These are phyloP conservation scores for Penicillium sp. DNA, from an alignment of 2,329 filamentous ascomycete species.

Conservation along the genomic window DNA sequence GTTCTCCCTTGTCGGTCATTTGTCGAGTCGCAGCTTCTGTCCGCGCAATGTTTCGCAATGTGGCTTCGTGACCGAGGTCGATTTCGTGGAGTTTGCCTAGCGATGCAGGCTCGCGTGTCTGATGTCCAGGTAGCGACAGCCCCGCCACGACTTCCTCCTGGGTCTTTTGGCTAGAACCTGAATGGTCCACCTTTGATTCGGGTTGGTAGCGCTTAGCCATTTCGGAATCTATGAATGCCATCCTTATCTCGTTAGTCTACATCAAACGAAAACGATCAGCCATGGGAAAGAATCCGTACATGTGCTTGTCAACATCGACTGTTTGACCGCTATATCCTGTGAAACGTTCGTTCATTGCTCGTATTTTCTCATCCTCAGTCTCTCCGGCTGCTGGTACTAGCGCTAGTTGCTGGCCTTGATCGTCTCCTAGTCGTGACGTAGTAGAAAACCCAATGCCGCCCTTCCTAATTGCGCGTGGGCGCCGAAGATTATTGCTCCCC, in stretches of 20 bases:
- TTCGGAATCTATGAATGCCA: constrained; percentile 65
- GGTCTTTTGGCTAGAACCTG: constrained; percentile 5
- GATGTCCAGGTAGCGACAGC: constrained; percentile 23
- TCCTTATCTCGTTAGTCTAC: constrained; percentile 62
- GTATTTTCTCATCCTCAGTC: constrained; percentile 34
- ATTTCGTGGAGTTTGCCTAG: constrained; percentile 58
- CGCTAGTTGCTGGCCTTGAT: constrained; percentile 26
- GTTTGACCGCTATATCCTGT: constrained; percentile 58
- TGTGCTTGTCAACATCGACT: constrained; percentile 60
- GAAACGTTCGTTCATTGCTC: constrained; percentile 53
- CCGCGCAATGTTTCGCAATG: constrained; percentile 43
- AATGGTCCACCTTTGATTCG: constrained; percentile 17
- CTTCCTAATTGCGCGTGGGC: constrained; percentile 37
- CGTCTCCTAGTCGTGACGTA: constrained; percentile 24
- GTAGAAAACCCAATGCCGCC: constrained; percentile 49
- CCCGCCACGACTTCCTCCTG: constrained; percentile 12
- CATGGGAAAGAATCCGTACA: constrained; percentile 50
- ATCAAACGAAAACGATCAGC: constrained; percentile 16
- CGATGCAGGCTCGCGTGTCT: constrained; percentile 50
- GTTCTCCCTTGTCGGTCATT: constrained; percentile 35
- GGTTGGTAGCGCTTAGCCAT: constrained; percentile 54
- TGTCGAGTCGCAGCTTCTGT: constrained; percentile 46
- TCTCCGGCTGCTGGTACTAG: constrained; percentile 29
- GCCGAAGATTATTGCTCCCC: constrained; percentile 24
- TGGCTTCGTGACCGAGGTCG: constrained; percentile 51